Conservation (phyloP, 345 rosid genomes). For the Viola odorata region DNA sequence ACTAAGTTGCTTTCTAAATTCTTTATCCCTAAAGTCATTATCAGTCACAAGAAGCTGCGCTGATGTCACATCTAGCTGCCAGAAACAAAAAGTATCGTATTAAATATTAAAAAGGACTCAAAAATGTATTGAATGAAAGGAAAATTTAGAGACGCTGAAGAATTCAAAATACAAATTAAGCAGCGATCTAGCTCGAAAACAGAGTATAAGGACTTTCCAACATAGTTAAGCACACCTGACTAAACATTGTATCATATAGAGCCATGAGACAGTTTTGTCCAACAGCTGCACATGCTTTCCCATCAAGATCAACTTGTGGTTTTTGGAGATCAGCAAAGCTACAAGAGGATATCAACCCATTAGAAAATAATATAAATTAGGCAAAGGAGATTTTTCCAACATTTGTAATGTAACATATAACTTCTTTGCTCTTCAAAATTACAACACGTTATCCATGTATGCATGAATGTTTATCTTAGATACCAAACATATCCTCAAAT, state of each 20-base stretch:
- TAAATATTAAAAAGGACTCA: neutral
- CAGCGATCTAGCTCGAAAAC: neutral
- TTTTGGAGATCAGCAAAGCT: slow-evolving; percentile 98
- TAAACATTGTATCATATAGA: slow-evolving; percentile 79
- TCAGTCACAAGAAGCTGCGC: slow-evolving; percentile 96
- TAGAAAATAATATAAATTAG: neutral
- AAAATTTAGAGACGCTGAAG: neutral
- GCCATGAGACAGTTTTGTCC: slow-evolving; percentile 99
- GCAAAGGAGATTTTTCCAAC: neutral
- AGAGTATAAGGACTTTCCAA: neutral
- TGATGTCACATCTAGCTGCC: slow-evolving; percentile 90
- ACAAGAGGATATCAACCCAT: slow-evolving; percentile 5
- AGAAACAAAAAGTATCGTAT: slow-evolving; percentile 9
- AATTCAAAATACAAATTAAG: neutral
- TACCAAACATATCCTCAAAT: no score
- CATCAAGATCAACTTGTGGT: slow-evolving; percentile 83
- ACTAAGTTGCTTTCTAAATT: slow-evolving; percentile 74
- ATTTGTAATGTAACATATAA: no score
- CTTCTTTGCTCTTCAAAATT: no score
- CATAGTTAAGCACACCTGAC: slow-evolving; percentile 35
- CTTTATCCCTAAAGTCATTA: slow-evolving; percentile 69
- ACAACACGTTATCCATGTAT: no score
- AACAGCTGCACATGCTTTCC: slow-evolving; percentile 99
- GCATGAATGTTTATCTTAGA: no score
- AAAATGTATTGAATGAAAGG: neutral